Percentiles rank a stretch among this genome's conserved stretches.
These are phyloP conservation scores for Fusarium chuoi DNA, from an alignment of 2,329 filamentous ascomycete genomes.

Conservation along the genomic window DNA sequence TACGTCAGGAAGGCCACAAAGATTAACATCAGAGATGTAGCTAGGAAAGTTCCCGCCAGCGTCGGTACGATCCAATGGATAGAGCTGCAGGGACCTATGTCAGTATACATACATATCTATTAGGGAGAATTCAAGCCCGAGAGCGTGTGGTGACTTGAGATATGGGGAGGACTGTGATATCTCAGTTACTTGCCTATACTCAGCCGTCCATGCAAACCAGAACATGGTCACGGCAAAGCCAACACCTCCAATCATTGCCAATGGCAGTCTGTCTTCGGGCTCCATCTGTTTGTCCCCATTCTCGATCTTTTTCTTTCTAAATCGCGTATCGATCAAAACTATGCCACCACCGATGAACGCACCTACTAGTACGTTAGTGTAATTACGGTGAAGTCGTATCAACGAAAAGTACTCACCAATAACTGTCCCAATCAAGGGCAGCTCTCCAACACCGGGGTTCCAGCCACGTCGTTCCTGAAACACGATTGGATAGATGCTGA, in stretches of 20 bases:
- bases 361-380: conserved; percentile 1
- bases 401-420: background rate
- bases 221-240: conserved; percentile 36
- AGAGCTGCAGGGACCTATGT: background rate
- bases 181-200: conserved; percentile 13
- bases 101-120: background rate
- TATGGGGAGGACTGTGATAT: too few relatives aligned
- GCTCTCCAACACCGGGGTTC: conserved; percentile 30
- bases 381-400: too few relatives aligned
- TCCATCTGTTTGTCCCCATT: conserved; percentile 20
- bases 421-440: conserved; percentile 36
- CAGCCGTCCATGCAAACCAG: conserved; percentile 38
- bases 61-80: conserved; percentile 37
- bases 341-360: conserved; percentile 24
- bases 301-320: conserved; percentile 18
- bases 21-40: conserved; percentile 35
- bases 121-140: background rate
- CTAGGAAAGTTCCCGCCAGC: conserved; percentile 26
- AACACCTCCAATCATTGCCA: conserved; percentile 35
- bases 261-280: conserved; percentile 31
- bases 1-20: conserved; percentile 36
- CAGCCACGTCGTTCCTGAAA: conserved; percentile 61
- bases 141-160: background rate
- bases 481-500: conserved; percentile 72
- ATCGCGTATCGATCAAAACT: conserved; percentile 29